Evolutionary conservation across 2,329 filamentous ascomycete genomes (phyloP), one percentile per base, ranked within the genome.

Genomic region (Pestalotiopsis fici): DNA sequence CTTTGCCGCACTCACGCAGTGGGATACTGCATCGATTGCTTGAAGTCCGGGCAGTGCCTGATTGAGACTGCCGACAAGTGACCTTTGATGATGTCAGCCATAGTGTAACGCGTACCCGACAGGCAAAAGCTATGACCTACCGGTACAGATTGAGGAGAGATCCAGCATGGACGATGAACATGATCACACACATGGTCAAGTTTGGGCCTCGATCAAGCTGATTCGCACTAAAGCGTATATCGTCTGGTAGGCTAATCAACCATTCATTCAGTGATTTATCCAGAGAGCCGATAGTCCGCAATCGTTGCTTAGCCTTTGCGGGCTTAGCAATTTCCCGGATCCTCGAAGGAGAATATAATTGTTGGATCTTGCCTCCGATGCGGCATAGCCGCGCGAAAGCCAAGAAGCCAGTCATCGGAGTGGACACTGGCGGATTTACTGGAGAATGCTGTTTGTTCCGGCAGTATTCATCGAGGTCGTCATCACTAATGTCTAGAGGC

Each of bases 101-200:
- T 1, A 1, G 18, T 13, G 27, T 15, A 15, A 6, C 31, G 31
- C 11, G 31, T 1, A 11, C n/a, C 2, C 3, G 1, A 39, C 11
- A 6, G 6, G 12, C 59, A 23, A 15, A 9, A 12, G 11, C 4
- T 23, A 28, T 35, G 2, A 35, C 23, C 25, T 63, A 28, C 60
- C 60, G 35, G 21, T 63, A 63, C 18, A 63, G 35, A 47, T 63
- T 63, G 60, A 63, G 60, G 23, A 63, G 60, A 11, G 60, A 63
- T 50, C 60, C 60, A 4, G 60, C 60, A 63, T 63, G 60, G 25
- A 27, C 60, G 21, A 63, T 63, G 43, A 63, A 63, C 60, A 63
- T 63, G 35, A 63, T 63, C 11, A 63, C 60, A 28, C 60, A 63
- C 60, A 63, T 63, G 35, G 60, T 63, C 60, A 63, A 28, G 37